A percentile compares a stretch with the other conserved stretches of the same genome.
Conservation (phyloP, 169 alveolate genomes). For the Plasmodium gaboni region DNA sequence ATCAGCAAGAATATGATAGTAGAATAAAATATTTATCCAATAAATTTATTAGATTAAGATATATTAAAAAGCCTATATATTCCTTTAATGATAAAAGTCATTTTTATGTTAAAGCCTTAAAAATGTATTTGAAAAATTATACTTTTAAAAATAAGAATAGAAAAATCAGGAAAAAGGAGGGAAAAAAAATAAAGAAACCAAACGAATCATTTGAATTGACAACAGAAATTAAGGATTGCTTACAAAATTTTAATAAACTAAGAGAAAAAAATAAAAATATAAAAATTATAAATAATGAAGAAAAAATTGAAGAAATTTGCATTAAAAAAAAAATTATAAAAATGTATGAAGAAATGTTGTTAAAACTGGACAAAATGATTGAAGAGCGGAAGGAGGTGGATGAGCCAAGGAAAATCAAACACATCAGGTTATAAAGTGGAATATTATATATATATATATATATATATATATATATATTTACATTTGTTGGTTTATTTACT, state of each 20-base stretch:
- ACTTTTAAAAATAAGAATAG: slow-evolving; percentile 2
- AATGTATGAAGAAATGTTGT: slow-evolving; percentile 42
- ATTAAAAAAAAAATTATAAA: slow-evolving; percentile 45
- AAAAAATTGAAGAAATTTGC: slow-evolving; percentile 58
- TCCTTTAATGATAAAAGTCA: background rate
- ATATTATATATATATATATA: background rate
- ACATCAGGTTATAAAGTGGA: slow-evolving; percentile 3
- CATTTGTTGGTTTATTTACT: background rate
- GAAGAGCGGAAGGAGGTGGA: background rate
- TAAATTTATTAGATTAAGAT: slow-evolving; percentile 13
- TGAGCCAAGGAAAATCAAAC: slow-evolving; percentile 4
- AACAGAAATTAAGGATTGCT: slow-evolving; percentile 12
- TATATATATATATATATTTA: background rate
- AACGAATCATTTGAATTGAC: slow-evolving; percentile 6
- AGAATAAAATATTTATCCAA: slow-evolving; percentile 28
- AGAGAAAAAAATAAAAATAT: slow-evolving; percentile 39
- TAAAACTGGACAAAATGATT: slow-evolving; percentile 21
- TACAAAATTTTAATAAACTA: slow-evolving; percentile 19
- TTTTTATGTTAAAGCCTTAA: background rate
- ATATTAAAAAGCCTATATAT: background rate
- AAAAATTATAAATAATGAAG: slow-evolving; percentile 31
- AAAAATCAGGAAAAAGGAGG: slow-evolving; percentile 7
- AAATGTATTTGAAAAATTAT: slow-evolving; percentile 33
- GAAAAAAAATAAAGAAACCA: background rate
- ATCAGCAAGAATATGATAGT: slow-evolving; percentile 32